Base-by-base conservation (phyloP, 257 asterid species). In the Solanum sitiens region DNA sequence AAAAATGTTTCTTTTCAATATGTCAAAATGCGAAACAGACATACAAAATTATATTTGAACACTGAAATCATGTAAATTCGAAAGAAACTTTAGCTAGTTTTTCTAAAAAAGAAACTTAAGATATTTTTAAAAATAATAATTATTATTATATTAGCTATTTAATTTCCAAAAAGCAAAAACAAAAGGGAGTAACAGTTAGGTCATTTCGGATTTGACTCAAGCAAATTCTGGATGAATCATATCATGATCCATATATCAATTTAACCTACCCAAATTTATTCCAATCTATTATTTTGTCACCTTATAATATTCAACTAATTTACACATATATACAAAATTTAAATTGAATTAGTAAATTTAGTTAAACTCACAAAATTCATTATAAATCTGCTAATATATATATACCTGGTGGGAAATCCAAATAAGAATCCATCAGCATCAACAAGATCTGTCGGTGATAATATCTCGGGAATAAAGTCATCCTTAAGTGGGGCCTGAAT, bases 401-500 rank as follows among this genome's bases (percentile, higher is more conserved):
- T 7, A 27, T 92, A 95, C 93, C 99, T 90, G 73, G 99, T 97
- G 86, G 99, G 98, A 35, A 97, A 95, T 37, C 99, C 99, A 83
- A 97, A 97, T 67, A 97, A 83, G 39, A 97, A 91, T 37, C 99
- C 99, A 53, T 94, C 98, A 7, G 98, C 99, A 25, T 74, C 91
- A 11, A 71, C 83, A 94, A 97, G 85, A 20, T 94, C 94, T 61
- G 73, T 94, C 2, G 93, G 94, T 30, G 94, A 93, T 20, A 86
- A 93, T 85, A 97, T 93, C 92, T 83, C 93, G 1, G 94, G 96
- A 75, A 97, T 90, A 23, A 92, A 88, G 53, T 92, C 95, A 92
- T 97, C 99, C 89, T 93, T 97, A 10, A 87, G 84, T 4, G 99
- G 98, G 45, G 96, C 98, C 91, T 90, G 92, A 98, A 97, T 95